Percentiles rank a stretch among this genome's conserved stretches.
These are phyloP conservation scores for Trypanosoma boissoni DNA, from an alignment of 208 protist species.

Conservation along the genomic window DNA sequence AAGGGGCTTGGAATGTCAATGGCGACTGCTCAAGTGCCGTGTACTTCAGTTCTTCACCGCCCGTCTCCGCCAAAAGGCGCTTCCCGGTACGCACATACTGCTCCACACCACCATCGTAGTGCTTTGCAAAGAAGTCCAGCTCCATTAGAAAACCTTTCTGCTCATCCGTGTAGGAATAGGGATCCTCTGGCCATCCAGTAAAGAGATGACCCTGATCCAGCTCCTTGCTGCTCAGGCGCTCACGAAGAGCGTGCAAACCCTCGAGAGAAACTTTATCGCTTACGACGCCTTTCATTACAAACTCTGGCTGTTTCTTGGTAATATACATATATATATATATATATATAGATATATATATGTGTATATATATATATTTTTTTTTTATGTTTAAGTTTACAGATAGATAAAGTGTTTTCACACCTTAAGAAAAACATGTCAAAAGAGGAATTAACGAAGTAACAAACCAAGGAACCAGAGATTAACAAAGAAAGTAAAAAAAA, in stretches of 20 bases:
- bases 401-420: too few relatives aligned
- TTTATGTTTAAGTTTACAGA: too few relatives aligned
- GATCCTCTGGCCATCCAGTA: conserved; percentile 39
- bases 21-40: conserved; percentile 57
- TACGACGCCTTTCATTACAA: neutral
- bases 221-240: conserved; percentile 33
- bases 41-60: conserved; percentile 23
- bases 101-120: conserved; percentile 74
- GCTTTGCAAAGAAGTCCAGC: conserved; percentile 47
- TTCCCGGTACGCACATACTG: conserved; percentile 79
- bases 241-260: conserved; percentile 50
- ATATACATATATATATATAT: neutral
- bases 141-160: conserved; percentile 44
- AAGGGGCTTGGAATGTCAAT: conserved; percentile 62
- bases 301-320: neutral
- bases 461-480: neutral
- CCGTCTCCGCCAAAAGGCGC: conserved; percentile 50
- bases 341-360: conserved; percentile 12
- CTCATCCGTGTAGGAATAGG: conserved; percentile 34
- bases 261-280: conserved; percentile 2
- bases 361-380: too few relatives aligned
- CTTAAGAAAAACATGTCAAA: conserved; percentile 6
- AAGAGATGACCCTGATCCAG: conserved; percentile 75
- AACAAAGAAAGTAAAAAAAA: neutral
- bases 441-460: conserved; percentile 12